Base-by-base conservation (phyloP, 805 yeast species). In the Debaryomyces hansenii region DNA sequence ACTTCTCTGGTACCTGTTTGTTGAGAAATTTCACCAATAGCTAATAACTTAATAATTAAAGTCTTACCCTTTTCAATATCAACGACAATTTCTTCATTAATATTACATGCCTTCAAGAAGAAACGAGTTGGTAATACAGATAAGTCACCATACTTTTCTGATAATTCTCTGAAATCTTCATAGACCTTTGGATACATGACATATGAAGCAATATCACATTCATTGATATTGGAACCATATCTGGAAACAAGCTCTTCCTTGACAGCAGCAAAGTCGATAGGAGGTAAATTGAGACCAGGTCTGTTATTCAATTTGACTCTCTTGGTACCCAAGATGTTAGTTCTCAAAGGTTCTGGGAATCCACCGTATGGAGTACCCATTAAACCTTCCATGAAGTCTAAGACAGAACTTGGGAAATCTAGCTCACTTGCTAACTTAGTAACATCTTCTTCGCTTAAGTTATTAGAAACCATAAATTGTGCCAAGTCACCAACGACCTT, bases 351-450 rank as follows among this genome's bases (percentile, higher is more conserved):
- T 74, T 94, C 99, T 49, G 99, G 99, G 96, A 94, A 94, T 7
- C 99, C 99, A 57, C 99, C 99, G 66, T 89, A 90, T 63, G 99
- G 99, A 56, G 94, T 94, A 66, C 99, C 99, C 88, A 94, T 94
- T 67, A 94, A 80, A 60, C 99, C 99, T 77, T 94, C 96, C 80
- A 94, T 90, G 82, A 94, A 94, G 72, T 94, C 99, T 67, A 94
- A 80, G 14, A 94, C 97, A 16, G 98, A 92, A 64, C 87, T 97
- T 53, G 99, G 99, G 96, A 94, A 92, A 72, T 94, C 99, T 59
- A 94, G 80, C 52, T 90, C 88, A 45, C 82, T 74, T 3, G 99
- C 99, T 57, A 94, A 82, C 65, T 85, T 84, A 66, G 76, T 78
- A 52, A 94, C 96, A 63, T 94, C 99, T 59, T 87, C 88, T 42